A percentile compares a stretch with the other conserved stretches of the same genome.
Conservation (phyloP, 176 grass and related monocot species). For the Lolium rigidum region DNA sequence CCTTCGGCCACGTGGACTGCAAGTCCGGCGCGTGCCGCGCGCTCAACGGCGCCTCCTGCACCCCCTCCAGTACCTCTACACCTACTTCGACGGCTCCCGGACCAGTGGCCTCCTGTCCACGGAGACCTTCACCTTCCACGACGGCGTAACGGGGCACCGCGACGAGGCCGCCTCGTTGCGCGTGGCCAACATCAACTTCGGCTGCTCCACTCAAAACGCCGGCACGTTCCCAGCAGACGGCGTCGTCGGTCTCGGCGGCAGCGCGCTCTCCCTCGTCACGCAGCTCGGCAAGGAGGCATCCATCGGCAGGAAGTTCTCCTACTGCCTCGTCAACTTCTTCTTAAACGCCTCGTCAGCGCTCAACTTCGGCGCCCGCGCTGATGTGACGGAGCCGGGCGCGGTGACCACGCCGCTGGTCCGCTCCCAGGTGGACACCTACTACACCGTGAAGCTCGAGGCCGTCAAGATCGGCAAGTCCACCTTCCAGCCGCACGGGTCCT, state of each 20-base stretch:
- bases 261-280: constrained; percentile 55
- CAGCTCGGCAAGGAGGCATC: constrained; percentile 39
- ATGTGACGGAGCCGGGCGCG: constrained; percentile 29
- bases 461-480: constrained; percentile 43
- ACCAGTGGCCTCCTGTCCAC: constrained; percentile 47
- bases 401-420: constrained; percentile 43
- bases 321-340: constrained; percentile 55
- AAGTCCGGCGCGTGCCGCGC: constrained; percentile 6
- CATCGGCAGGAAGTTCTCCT: constrained; percentile 61
- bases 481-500: background rate
- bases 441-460: constrained; percentile 53
- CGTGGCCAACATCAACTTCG: constrained; percentile 47
- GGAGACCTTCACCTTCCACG: constrained; percentile 34
- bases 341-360: constrained; percentile 44
- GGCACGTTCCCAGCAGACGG: constrained; percentile 51
- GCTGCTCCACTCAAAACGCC: no score
- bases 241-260: constrained; percentile 59
- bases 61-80: constrained; percentile 40
- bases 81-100: constrained; percentile 59
- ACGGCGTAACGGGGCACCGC: background rate
- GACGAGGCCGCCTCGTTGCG: constrained; percentile 22
- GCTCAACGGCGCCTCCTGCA: constrained; percentile 34
- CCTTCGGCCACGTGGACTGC: constrained; percentile 11
- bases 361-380: constrained; percentile 58
- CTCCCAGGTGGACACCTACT: constrained; percentile 5